Evolutionary conservation across 495 filamentous ascomycete species (phyloP).

Genomic region (Podospora anserina): DNA sequence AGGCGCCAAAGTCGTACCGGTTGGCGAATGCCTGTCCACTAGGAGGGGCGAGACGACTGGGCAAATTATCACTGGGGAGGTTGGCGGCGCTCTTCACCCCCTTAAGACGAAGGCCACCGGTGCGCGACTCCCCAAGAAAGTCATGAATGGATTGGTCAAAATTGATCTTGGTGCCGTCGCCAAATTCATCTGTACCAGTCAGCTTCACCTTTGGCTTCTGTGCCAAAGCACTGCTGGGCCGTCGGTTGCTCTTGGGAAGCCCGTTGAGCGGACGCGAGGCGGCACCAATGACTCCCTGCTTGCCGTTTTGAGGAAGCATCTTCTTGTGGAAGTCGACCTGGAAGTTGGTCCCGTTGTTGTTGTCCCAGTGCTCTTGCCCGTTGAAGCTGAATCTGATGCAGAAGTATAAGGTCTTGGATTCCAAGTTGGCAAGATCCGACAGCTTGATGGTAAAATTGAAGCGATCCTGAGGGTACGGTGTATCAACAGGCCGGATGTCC

Average conservation of each 20-base stretch:
- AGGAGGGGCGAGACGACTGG: conserved; percentile 50
- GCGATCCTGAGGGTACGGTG: conserved; percentile 69
- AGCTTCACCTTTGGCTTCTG: conserved; percentile 62
- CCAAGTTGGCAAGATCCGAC: conserved; percentile 83
- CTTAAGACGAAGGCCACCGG: conserved; percentile 48
- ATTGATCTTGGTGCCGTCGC: conserved; percentile 51
- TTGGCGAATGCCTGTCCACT: conserved; percentile 78
- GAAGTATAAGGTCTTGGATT: conserved; percentile 83
- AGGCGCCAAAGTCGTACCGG: conserved; percentile 91
- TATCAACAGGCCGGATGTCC: conserved; percentile 67
- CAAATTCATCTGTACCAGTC: conserved; percentile 67
- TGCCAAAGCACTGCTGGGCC: conserved; percentile 43
- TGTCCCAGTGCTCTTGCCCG: conserved; percentile 93
- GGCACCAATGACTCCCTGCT: conserved; percentile 47
- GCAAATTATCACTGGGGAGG: conserved; percentile 49
- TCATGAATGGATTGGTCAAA: conserved; percentile 56
- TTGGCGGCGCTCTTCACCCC: conserved; percentile 46
- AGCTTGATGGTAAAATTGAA: conserved; percentile 94
- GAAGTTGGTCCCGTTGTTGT: conserved; percentile 80
- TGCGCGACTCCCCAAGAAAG: conserved; percentile 50
- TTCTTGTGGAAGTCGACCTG: conserved; percentile 89
- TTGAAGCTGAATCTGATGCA: conserved; percentile 86
- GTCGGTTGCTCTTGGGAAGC: conserved; percentile 74
- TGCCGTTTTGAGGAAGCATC: conserved; percentile 54
- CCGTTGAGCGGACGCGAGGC: conserved; percentile 54